Conservation (phyloP, 2,329 filamentous ascomycete genomes). For the Trichoderma harzianum region DNA sequence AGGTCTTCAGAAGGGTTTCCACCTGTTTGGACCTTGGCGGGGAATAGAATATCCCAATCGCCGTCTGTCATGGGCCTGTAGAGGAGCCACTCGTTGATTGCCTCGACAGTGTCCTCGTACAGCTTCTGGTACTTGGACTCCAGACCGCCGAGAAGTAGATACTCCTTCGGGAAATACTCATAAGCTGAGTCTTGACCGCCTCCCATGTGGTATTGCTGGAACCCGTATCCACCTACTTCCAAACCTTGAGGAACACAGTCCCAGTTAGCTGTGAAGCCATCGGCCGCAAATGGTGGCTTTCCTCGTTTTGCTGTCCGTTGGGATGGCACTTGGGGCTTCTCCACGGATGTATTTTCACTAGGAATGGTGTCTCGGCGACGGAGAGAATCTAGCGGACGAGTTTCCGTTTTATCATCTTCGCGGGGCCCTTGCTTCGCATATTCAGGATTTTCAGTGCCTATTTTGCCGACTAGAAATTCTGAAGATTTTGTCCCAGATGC, state of each 20-base stretch:
- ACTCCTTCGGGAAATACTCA: conserved; percentile 66
- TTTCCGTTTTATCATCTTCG: conserved; percentile 6
- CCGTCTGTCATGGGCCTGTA: conserved; percentile 72
- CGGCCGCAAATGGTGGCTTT: conserved; percentile 32
- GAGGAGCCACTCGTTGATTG: conserved; percentile 69
- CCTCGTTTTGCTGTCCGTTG: not conserved
- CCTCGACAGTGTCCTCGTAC: conserved; percentile 65
- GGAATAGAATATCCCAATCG: conserved; percentile 68
- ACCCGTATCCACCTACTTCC: conserved; percentile 41
- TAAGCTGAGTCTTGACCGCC: conserved; percentile 68
- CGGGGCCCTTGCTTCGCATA: conserved; percentile 4
- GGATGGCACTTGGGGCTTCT: not conserved
- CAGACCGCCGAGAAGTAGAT: conserved; percentile 71
- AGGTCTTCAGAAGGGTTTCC: conserved; percentile 41
- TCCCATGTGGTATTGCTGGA: conserved; percentile 57
- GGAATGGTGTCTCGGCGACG: conserved; percentile 5
- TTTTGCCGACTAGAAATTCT: conserved; percentile 1
- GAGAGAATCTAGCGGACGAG: not conserved
- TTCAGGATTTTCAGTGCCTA: not conserved
- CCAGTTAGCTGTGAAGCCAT: conserved; percentile 35
- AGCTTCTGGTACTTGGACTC: conserved; percentile 69
- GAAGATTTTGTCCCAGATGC: not conserved
- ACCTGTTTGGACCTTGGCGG: conserved; percentile 56
- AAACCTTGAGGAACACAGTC: conserved; percentile 61
- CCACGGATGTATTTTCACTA: not conserved